Evolutionary conservation across 1,284 basidiomycete species (phyloP).

Genomic region (Boletus sp.): DNA sequence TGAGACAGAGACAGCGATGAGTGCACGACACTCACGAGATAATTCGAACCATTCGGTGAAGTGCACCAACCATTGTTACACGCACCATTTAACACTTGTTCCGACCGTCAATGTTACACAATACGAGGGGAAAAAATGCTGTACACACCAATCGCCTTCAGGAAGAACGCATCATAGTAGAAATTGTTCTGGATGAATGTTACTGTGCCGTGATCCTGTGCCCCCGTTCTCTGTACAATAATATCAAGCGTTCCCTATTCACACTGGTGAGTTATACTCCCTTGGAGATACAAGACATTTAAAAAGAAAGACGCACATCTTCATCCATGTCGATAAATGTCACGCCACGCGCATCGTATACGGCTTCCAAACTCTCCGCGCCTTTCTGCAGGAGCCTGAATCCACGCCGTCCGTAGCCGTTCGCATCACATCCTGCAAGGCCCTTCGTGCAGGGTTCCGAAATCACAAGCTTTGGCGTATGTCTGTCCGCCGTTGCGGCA

Average conservation of each 20-base stretch:
- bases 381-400: constrained; percentile 63
- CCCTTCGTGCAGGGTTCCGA: constrained; percentile 67
- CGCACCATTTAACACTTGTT: constrained; percentile 84
- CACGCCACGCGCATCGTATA: constrained; percentile 78
- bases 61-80: constrained; percentile 81
- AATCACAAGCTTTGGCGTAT: constrained; percentile 66
- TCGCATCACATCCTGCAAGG: constrained; percentile 49
- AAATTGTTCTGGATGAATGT: constrained; percentile 96
- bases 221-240: constrained; percentile 80
- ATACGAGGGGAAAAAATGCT: background rate
- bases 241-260: constrained; percentile 88
- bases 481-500: constrained; percentile 43
- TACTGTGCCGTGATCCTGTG: constrained; percentile 58
- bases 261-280: constrained; percentile 1
- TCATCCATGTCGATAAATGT: constrained; percentile 94
- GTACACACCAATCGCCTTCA: constrained; percentile 83
- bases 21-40: constrained; percentile 57
- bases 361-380: constrained; percentile 55
- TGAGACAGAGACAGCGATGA: background rate
- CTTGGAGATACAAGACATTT: background rate
- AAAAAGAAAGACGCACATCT: constrained; percentile 61
- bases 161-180: constrained; percentile 98
- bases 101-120: constrained; percentile 1
- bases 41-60: constrained; percentile 55
- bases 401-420: constrained; percentile 52